These are phyloP conservation scores for Kwoniella botswanensis DNA, from an alignment of 768 basidiomycete genomes.

Conservation along the genomic window DNA sequence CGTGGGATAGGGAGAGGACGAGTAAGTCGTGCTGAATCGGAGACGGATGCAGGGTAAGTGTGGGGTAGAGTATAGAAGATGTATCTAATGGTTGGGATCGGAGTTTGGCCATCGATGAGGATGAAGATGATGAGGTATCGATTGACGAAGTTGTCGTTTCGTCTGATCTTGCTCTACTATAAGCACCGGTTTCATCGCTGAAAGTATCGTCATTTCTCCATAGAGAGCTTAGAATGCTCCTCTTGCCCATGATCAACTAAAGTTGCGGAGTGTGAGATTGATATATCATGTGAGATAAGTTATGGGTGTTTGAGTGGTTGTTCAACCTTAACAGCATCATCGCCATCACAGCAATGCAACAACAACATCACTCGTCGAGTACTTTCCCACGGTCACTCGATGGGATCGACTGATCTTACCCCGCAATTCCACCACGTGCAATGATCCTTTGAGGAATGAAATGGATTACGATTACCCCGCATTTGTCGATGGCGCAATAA, in stretches of 20 bases:
- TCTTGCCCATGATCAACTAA: background rate
- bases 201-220: constrained; percentile 10
- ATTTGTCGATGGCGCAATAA: constrained; percentile 17
- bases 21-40: constrained; percentile 16
- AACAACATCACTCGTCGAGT: too few relatives aligned
- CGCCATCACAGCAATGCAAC: too few relatives aligned
- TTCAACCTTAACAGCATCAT: too few relatives aligned
- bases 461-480: constrained; percentile 12
- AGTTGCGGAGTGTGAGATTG: too few relatives aligned
- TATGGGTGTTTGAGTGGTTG: too few relatives aligned
- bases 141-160: background rate
- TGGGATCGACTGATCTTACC: background rate
- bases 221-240: constrained; percentile 18
- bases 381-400: too few relatives aligned
- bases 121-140: background rate
- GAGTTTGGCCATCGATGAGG: constrained; percentile 14
- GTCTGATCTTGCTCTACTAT: constrained; percentile 1
- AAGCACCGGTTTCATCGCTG: background rate
- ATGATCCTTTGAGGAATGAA: background rate
- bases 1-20: constrained; percentile 25
- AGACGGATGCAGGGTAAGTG: constrained; percentile 9
- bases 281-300: too few relatives aligned
- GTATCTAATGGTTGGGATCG: constrained; percentile 25
- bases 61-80: constrained; percentile 24
- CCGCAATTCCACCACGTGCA: constrained; percentile 1